These are phyloP conservation scores for Davidsoniella eucalypti DNA, from an alignment of 2,329 filamentous ascomycete species.

Conservation along the genomic window DNA sequence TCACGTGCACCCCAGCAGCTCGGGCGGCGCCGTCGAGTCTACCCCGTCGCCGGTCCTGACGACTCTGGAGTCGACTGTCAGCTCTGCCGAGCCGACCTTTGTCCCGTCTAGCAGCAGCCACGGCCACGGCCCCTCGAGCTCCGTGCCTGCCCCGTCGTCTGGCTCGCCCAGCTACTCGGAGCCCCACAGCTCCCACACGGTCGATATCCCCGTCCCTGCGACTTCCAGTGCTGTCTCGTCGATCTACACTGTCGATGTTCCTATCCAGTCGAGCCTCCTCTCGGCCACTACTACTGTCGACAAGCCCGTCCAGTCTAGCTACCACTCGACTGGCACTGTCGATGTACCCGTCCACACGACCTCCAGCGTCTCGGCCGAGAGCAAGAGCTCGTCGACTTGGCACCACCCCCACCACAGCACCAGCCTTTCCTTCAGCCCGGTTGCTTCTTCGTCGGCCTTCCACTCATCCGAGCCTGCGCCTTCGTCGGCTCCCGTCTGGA, in stretches of 20 bases:
- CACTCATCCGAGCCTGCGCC: background rate
- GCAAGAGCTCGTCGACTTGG: background rate
- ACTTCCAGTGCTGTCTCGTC: background rate
- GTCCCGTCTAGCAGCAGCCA: background rate
- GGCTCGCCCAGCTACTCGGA: background rate
- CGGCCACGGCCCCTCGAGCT: background rate
- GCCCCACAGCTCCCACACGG: background rate
- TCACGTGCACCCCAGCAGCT: background rate
- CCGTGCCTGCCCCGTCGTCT: background rate
- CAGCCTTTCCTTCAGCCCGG: background rate
- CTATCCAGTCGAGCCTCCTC: too few species aligned
- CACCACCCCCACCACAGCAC: background rate
- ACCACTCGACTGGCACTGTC: background rate
- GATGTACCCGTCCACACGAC: background rate
- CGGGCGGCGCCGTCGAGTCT: background rate
- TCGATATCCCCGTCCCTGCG: background rate
- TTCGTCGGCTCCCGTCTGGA: background rate
- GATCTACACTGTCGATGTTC: too few species aligned
- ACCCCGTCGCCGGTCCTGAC: constrained; percentile 9
- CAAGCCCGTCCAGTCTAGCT: background rate
- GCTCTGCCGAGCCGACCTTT: constrained; percentile 1
- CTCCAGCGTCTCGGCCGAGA: background rate
- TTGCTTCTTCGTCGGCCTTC: background rate
- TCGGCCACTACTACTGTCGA: too few species aligned
- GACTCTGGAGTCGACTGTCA: constrained; percentile 7